Evolutionary conservation across 257 asterid genomes (phyloP).

Genomic region (Solanum megistacrolobum): DNA sequence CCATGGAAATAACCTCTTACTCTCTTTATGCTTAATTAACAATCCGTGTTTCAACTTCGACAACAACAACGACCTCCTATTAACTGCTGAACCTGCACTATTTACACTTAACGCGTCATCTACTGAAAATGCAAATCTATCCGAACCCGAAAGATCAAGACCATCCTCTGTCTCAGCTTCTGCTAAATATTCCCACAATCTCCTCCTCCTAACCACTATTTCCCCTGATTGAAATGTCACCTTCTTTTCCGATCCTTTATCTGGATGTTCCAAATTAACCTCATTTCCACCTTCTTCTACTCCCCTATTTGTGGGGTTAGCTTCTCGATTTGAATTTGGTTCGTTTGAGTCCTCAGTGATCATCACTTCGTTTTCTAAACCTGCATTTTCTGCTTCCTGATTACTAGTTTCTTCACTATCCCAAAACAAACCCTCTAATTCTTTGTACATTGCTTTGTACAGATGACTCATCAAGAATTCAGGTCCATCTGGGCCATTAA

Average conservation of each 20-base stretch:
- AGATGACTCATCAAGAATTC: conserved; percentile 18
- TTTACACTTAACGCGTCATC: conserved; percentile 17
- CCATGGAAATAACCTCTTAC: conserved; percentile 10
- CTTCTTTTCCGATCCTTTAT: conserved; percentile 5
- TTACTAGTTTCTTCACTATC: conserved; percentile 4
- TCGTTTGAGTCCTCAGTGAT: background rate
- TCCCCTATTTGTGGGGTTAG: background rate
- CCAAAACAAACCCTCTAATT: conserved; percentile 21
- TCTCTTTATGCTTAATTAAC: conserved; percentile 12
- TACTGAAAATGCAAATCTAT: conserved; percentile 26
- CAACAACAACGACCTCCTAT: conserved; percentile 14
- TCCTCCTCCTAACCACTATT: conserved; percentile 17
- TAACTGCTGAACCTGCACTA: conserved; percentile 14
- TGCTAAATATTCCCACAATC: conserved; percentile 17
- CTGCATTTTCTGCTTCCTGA: background rate
- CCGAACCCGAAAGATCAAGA: conserved; percentile 22
- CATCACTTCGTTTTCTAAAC: background rate
- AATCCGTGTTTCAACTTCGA: conserved; percentile 19
- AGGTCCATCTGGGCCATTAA: conserved; percentile 22
- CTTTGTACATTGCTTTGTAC: conserved; percentile 13
- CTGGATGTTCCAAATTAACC: background rate
- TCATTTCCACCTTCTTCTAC: background rate
- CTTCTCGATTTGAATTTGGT: background rate
- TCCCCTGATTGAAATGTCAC: conserved; percentile 9
- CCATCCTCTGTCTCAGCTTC: conserved; percentile 18